These are phyloP conservation scores for Sclerotinia glacialis DNA, from an alignment of 2,329 filamentous ascomycete species.

Conservation along the genomic window DNA sequence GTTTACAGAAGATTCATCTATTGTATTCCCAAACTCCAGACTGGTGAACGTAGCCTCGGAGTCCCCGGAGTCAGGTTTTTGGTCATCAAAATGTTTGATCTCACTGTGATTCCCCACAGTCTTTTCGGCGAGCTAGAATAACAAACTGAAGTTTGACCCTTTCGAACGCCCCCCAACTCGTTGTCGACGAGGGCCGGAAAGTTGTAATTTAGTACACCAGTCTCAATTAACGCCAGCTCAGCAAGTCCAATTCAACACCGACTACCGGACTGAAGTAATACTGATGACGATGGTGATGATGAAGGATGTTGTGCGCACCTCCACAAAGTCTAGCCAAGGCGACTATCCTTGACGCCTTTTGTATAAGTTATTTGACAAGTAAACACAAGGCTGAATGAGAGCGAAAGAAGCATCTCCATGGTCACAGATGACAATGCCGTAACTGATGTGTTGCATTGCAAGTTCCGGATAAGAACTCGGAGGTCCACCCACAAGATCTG, in stretches of 20 bases:
- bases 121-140: background rate
- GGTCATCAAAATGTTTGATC: background rate
- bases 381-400: constrained; percentile 12
- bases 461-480: constrained; percentile 2
- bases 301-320: constrained; percentile 3
- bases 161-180: background rate
- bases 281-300: background rate
- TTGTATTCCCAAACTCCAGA: background rate
- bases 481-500: background rate
- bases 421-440: background rate
- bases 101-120: background rate
- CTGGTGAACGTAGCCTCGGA: constrained; percentile 4
- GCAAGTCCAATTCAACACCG: background rate
- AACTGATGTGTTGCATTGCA: constrained; percentile 8
- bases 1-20: background rate
- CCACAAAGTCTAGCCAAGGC: constrained; percentile 3
- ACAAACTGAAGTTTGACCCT: background rate
- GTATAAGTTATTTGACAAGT: background rate
- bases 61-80: background rate
- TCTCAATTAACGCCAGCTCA: background rate
- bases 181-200: background rate
- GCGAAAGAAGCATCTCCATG: background rate
- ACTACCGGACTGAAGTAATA: constrained; percentile 10
- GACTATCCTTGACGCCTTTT: constrained; percentile 6
- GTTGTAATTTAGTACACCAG: background rate